Percentiles rank a stretch among this genome's conserved stretches.
Conservation (phyloP, 2,329 filamentous ascomycete genomes). For the Apiospora marii region DNA sequence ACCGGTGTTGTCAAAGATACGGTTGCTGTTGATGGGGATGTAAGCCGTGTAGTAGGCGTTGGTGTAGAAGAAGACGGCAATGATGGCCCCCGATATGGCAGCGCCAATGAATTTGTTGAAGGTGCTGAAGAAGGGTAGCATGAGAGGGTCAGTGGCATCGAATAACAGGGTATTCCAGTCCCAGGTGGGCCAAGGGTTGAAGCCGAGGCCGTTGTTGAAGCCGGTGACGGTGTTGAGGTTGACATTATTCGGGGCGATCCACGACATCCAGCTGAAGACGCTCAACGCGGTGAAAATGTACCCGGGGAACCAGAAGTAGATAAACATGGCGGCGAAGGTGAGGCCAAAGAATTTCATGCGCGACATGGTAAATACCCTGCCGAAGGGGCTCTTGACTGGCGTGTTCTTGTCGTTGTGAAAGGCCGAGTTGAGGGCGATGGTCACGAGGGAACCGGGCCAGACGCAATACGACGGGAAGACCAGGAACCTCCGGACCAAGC, state of each 20-base stretch:
- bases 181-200: constrained; percentile 28
- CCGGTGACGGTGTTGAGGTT: constrained; percentile 35
- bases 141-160: constrained; percentile 32
- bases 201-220: constrained; percentile 32
- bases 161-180: constrained; percentile 40
- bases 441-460: constrained; percentile 57
- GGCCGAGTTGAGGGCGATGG: constrained; percentile 55
- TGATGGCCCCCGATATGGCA: constrained; percentile 30
- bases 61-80: constrained; percentile 31
- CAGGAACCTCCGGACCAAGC: constrained; percentile 39
- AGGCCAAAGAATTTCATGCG: constrained; percentile 56
- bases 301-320: constrained; percentile 61
- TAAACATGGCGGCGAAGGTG: constrained; percentile 54
- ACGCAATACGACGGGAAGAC: constrained; percentile 38
- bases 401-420: constrained; percentile 54
- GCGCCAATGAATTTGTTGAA: constrained; percentile 34
- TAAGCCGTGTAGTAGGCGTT: constrained; percentile 29
- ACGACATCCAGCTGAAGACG: constrained; percentile 61
- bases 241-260: constrained; percentile 53
- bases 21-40: constrained; percentile 56
- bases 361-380: constrained; percentile 46
- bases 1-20: constrained; percentile 58
- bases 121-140: constrained; percentile 35
- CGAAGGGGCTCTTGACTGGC: constrained; percentile 39
- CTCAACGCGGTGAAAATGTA: constrained; percentile 56